Base-by-base conservation (phyloP, 345 rosid species). In the Salix arbutifolia region DNA sequence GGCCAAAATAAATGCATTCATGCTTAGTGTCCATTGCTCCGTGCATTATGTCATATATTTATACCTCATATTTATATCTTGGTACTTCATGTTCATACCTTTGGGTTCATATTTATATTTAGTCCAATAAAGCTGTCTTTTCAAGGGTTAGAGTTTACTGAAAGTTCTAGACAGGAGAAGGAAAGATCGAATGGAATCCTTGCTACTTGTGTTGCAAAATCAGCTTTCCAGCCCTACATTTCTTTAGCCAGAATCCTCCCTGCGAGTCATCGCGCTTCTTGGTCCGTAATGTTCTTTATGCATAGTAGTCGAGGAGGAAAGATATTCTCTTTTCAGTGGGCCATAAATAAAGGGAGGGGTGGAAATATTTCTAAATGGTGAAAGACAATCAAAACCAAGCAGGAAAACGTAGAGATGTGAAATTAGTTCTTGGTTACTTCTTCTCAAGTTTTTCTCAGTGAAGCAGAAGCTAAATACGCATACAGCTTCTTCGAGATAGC, bases 101-200 rank as follows among this genome's bases (percentile, higher is more conserved):
- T 16, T 8, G 53, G 13, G 35, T n/a, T n/a, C 61, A 33, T 18
- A 56, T 56, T 56, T 56, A n/a, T 8, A n/a, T 56, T 56, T n/a
- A 56, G 23, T n/a, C 25, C 61, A 56, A 56, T 9, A 56, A 21
- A 8, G 61, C 61, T 56, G 25, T 56, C 5, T 56, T 25, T 40
- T 8, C 81, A 91, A 97, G 97, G 61, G 86, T 89, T 60, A 77
- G 46, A 83, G 76, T 92, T 73, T 91, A 88, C 44, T 70, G 95
- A 80, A 88, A 87, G 77, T 91, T 91, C 71, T 91, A 94, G 65
- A 33, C 89, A 1, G 90, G 91, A 84, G 77, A 86, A 86, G 79
- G 97, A 91, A 82, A 85, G 72, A 73, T 76, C 78, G 25, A 86
- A 86, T 65, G 97, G 96, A 66, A 94, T 94, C 73, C 74, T 89